phyloP scores from a whole-genome alignment of 805 yeast genomes.

The Kazachstania taianensis region DNA sequence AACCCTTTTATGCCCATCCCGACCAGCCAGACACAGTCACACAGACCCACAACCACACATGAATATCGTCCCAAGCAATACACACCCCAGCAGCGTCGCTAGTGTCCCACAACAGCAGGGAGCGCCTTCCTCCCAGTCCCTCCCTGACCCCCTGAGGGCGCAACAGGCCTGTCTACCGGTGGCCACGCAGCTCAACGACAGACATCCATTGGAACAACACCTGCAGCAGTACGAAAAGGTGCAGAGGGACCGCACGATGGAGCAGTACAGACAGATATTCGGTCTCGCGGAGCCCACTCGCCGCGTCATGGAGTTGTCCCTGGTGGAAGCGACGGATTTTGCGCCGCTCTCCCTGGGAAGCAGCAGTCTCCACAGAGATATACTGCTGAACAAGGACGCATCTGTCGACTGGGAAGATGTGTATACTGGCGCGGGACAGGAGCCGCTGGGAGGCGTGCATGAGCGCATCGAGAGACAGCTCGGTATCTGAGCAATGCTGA shows the following conservation, averaged over 20 bases:
- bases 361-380: slow-evolving; percentile 55
- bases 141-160: slow-evolving; percentile 59
- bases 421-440: slow-evolving; percentile 38
- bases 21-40: too few relatives aligned
- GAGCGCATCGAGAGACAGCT: slow-evolving; percentile 58
- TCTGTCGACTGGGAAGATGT: slow-evolving; percentile 90
- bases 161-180: slow-evolving; percentile 44
- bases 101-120: slow-evolving; percentile 37
- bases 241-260: slow-evolving; percentile 59
- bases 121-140: slow-evolving; percentile 42
- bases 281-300: slow-evolving; percentile 93
- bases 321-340: slow-evolving; percentile 61
- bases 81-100: slow-evolving; percentile 38
- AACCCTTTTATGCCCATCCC: too few relatives aligned
- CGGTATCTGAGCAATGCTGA: slow-evolving; percentile 1
- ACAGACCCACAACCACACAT: too few relatives aligned
- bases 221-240: slow-evolving; percentile 71
- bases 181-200: slow-evolving; percentile 53
- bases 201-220: slow-evolving; percentile 81
- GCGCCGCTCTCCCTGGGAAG: slow-evolving; percentile 42
- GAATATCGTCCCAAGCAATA: slow-evolving; percentile 47
- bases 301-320: slow-evolving; percentile 77
- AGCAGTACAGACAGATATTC: slow-evolving; percentile 69
- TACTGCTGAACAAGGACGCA: slow-evolving; percentile 67
- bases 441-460: slow-evolving; percentile 47